phyloP scores from a whole-genome alignment of 2,329 filamentous ascomycete species.

The Sporothrix protearum region DNA sequence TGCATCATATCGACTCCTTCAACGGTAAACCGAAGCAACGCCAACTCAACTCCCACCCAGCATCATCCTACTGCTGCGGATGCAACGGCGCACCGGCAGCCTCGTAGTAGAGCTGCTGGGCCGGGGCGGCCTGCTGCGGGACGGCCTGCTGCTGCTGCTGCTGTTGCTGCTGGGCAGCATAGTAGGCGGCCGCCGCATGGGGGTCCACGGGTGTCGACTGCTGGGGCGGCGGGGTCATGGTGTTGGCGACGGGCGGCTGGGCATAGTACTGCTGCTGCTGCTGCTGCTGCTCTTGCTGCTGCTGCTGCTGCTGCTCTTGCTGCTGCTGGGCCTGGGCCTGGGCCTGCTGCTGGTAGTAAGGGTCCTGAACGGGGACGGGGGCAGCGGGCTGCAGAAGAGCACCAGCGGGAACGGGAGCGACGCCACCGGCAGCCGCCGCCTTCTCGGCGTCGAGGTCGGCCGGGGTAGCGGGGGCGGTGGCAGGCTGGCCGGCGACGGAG shows the following conservation, averaged over 20 bases:
- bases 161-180: not conserved
- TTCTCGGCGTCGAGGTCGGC: slow-evolving; percentile 30
- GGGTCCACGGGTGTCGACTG: not conserved
- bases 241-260: not conserved
- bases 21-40: not conserved
- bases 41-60: not conserved
- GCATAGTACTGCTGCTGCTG: not conserved
- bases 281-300: slow-evolving; percentile 21
- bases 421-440: not conserved
- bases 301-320: slow-evolving; percentile 18
- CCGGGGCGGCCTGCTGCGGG: not conserved
- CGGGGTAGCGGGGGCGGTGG: slow-evolving; percentile 2
- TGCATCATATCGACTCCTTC: not conserved
- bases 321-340: not conserved
- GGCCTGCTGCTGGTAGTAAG: slow-evolving; percentile 27
- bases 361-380: not conserved
- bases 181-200: not conserved
- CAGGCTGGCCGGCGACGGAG: slow-evolving; percentile 34
- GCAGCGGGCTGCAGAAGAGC: not conserved
- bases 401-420: no score
- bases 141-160: not conserved
- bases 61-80: not conserved
- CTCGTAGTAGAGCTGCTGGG: slow-evolving; percentile 2
- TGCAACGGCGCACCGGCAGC: not conserved
- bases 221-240: not conserved